Evolutionary conservation across 2,329 filamentous ascomycete species (phyloP).

Genomic region (Emergomyces orientalis): DNA sequence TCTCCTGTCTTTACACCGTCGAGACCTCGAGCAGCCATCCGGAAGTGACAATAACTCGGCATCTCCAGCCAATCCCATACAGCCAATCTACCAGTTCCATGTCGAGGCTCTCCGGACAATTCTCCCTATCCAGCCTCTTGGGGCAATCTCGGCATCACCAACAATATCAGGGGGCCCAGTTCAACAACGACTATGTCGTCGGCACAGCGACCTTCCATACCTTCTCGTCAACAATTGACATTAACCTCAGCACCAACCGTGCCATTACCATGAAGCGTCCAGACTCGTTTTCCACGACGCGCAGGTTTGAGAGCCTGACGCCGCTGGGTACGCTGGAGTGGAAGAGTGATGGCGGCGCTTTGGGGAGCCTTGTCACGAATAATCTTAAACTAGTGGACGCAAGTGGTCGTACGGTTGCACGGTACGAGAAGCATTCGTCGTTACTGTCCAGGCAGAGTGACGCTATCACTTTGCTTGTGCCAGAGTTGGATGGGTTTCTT

Average conservation of each 20-base stretch:
- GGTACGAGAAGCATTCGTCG: conserved; percentile 11
- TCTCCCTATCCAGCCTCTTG: conserved; percentile 6
- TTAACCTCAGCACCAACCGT: conserved; percentile 9
- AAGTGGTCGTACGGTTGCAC: conserved; percentile 11
- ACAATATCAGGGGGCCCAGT: neutral
- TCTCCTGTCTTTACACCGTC: conserved; percentile 12
- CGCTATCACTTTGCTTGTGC: conserved; percentile 10
- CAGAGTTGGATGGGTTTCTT: conserved; percentile 10
- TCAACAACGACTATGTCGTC: conserved; percentile 5
- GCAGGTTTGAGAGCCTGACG: conserved; percentile 11
- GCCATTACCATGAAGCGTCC: conserved; percentile 13
- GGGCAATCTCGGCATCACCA: neutral
- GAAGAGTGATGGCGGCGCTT: conserved; percentile 11
- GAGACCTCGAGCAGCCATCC: conserved; percentile 2
- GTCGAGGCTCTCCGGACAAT: neutral
- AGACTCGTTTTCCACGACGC: conserved; percentile 10
- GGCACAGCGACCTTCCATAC: conserved; percentile 13
- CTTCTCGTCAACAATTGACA: conserved; percentile 15
- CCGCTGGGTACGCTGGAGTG: conserved; percentile 14
- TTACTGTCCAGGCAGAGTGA: conserved; percentile 8
- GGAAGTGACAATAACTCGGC: neutral
- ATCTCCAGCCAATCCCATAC: conserved; percentile 1
- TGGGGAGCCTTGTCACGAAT: conserved; percentile 10
- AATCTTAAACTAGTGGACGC: conserved; percentile 13
- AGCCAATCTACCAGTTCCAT: neutral